Evolutionary conservation across 768 basidiomycete species (phyloP), one percentile per base, ranked within the genome.

Genomic region (Omphalotus guepiniiformis): DNA sequence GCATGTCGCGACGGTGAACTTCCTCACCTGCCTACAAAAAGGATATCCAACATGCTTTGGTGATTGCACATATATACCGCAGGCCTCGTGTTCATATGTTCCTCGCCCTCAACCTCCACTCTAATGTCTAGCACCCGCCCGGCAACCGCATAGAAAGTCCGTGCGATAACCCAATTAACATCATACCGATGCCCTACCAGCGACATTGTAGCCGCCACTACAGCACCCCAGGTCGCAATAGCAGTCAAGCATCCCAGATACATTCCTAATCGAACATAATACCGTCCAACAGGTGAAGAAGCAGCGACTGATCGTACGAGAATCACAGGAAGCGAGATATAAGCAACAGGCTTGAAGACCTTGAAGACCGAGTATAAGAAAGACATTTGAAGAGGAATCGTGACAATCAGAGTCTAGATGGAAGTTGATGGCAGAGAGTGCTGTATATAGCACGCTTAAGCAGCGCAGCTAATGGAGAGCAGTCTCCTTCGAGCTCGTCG

Each of bases 1-100:
- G 32, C 30, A 35, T 50, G 47, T 37, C n/a, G 11, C 27, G 48
- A 26, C 27, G 42, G 42, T 48, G 42, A 49, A 25, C 26, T 39
- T 34, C 56, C 85, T 66, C 60, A 90, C 89, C 80, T 80, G 48
- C 85, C 93, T 44, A 93, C 68, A 57, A 82, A 81, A 28, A 95
- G 63, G 51, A 99, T 78, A 64, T 96, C 93, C 36, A 96, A 63
- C 80, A 93, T 87, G 49, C 86, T 93, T 72, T 98, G 95, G 63
- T 98, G 95, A 61, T 97, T 98, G 11, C 78, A 80, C 60, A 97
- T 78, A 22, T 92, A 64, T 11, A 97, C 78, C 1, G 82, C 80
- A 6, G 93, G 90, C 28, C 45, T 34, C 4, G 42, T 54, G 25
- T 71, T 64, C 37, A 98, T 69, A 61, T 93, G 70, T 61, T 98